phyloP scores from a whole-genome alignment of 257 asterid genomes.

The Solanum habrochaites region DNA sequence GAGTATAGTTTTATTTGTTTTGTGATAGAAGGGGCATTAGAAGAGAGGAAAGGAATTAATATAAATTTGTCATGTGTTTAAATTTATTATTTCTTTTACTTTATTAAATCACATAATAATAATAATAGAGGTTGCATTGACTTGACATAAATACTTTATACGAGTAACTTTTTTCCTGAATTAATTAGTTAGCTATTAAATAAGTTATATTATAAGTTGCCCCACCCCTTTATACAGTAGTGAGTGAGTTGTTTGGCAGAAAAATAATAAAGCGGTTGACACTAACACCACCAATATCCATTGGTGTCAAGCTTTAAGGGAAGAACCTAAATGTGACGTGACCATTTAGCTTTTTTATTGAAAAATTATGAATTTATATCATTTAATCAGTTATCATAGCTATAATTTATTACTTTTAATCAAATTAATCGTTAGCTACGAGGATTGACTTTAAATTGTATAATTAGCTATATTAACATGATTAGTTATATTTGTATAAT shows the following conservation, averaged over 20 bases:
- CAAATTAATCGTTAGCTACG: no score
- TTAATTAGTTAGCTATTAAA: background rate
- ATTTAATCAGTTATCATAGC: no score
- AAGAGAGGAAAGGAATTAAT: background rate
- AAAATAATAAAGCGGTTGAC: background rate
- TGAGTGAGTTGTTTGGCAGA: background rate
- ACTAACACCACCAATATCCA: background rate
- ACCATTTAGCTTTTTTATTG: background rate
- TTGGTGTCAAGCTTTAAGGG: background rate
- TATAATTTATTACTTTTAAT: no score
- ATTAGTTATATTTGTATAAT: no score
- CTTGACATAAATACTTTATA: no score
- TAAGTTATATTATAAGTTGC: background rate
- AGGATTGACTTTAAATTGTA: fast-evolving
- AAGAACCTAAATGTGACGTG: background rate
- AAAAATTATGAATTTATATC: no score
- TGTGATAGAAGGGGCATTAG: background rate
- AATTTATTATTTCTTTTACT: no score
- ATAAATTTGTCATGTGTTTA: no score
- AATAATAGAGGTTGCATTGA: no score
- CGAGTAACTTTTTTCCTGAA: background rate
- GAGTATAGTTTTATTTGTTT: no score
- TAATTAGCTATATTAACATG: fast-evolving
- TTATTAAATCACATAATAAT: no score
- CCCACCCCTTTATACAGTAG: background rate